Percentiles rank a stretch among this genome's conserved stretches.
These are phyloP conservation scores for Rhodocollybia butyracea DNA, from an alignment of 768 basidiomycete genomes.

Conservation along the genomic window DNA sequence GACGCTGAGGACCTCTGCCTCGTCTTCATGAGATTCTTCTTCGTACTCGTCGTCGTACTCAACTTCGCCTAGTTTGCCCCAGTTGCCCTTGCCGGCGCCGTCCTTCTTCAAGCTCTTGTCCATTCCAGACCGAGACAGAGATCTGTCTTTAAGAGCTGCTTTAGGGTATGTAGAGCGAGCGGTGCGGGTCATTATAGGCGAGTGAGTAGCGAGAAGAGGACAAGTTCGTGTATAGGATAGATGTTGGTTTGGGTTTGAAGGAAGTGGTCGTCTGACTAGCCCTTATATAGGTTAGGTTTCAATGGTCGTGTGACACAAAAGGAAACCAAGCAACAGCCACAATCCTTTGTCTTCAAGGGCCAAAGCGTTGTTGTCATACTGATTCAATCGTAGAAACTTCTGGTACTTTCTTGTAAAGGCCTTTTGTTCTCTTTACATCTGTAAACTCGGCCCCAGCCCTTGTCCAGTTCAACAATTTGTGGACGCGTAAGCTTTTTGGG, in stretches of 20 bases:
- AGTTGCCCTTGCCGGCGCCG: constrained; percentile 82
- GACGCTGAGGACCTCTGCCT: constrained; percentile 21
- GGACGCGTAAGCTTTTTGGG: too few relatives aligned
- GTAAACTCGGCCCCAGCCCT: too few relatives aligned
- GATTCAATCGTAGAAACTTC: background rate
- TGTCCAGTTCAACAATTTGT: too few relatives aligned
- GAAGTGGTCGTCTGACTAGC: background rate
- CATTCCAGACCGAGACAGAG: constrained; percentile 73
- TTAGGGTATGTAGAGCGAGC: constrained; percentile 68
- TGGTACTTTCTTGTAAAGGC: background rate
- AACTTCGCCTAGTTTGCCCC: constrained; percentile 68
- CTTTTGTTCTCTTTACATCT: too few relatives aligned
- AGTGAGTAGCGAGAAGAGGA: background rate
- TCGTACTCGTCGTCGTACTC: constrained; percentile 30
- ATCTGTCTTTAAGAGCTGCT: constrained; percentile 74
- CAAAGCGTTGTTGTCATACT: background rate
- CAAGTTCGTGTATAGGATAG: background rate
- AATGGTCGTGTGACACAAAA: constrained; percentile 4
- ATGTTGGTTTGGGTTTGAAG: background rate
- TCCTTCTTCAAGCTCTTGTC: constrained; percentile 71
- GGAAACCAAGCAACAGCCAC: too few relatives aligned
- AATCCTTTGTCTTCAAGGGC: background rate
- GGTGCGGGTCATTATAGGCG: constrained; percentile 47
- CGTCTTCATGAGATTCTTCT: constrained; percentile 45
- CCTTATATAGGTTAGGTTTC: background rate